Evolutionary conservation across 495 filamentous ascomycete genomes (phyloP).

Genomic region (Penicillium simplicissimum): DNA sequence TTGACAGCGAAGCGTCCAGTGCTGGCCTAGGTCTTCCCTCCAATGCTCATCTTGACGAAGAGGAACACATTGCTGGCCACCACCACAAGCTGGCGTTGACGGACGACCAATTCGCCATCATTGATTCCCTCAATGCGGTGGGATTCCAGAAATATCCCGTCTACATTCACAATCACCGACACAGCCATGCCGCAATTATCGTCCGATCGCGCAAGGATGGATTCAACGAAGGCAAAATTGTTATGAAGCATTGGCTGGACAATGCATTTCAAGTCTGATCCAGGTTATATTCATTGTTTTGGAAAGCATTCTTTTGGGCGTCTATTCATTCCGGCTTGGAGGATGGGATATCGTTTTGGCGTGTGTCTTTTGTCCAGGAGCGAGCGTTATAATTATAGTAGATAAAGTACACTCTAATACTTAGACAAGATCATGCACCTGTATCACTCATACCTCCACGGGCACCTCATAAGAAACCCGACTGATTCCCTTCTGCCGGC

Average conservation of each 20-base stretch:
- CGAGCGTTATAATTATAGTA: not conserved
- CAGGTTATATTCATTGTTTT: not conserved
- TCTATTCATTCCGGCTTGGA: not conserved
- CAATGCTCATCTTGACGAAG: not conserved
- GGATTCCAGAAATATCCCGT: slow-evolving; percentile 82
- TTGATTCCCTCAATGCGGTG: slow-evolving; percentile 71
- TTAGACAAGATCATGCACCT: not conserved
- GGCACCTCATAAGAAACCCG: slow-evolving; percentile 55
- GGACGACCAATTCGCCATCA: slow-evolving; percentile 78
- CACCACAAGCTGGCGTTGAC: slow-evolving; percentile 73
- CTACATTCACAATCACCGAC: slow-evolving; percentile 76
- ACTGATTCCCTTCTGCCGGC: slow-evolving; percentile 57
- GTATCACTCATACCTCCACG: not conserved
- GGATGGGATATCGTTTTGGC: not conserved
- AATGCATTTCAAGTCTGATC: slow-evolving; percentile 67
- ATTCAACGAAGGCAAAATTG: slow-evolving; percentile 75
- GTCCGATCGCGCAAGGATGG: slow-evolving; percentile 61
- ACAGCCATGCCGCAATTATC: slow-evolving; percentile 91
- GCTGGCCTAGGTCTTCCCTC: not conserved
- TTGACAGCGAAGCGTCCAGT: not conserved
- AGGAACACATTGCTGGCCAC: not conserved
- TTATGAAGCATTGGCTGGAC: slow-evolving; percentile 79
- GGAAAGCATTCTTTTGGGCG: not conserved
- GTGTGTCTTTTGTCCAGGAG: not conserved
- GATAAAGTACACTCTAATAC: not conserved